A percentile compares a stretch with the other conserved stretches of the same genome.
Evolutionary conservation across 1,139 yeast genomes (phyloP).

Genomic region (Pneumocystis wakefieldiae): DNA sequence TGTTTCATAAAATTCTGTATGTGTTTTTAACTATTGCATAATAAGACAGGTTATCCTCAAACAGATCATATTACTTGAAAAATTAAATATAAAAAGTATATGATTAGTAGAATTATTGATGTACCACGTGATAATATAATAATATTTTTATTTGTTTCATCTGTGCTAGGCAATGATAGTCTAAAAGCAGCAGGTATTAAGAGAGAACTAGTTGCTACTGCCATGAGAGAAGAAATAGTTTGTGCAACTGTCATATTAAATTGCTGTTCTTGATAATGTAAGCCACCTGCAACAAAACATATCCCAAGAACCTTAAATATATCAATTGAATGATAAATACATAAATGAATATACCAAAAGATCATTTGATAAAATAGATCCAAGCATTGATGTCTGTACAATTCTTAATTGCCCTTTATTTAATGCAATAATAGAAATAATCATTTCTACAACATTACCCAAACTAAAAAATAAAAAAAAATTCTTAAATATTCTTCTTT

Average conservation of each 20-base stretch:
- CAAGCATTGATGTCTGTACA: conserved; percentile 91
- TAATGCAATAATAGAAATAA: conserved; percentile 83
- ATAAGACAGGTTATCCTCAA: neutral
- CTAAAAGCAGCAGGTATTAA: conserved; percentile 93
- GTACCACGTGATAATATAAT: conserved; percentile 75
- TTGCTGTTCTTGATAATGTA: conserved; percentile 66
- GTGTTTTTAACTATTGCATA: conserved; percentile 50
- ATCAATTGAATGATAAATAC: neutral
- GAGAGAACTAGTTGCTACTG: conserved; percentile 75
- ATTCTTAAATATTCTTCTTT: neutral
- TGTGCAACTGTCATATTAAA: conserved; percentile 96
- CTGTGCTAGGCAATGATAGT: conserved; percentile 42
- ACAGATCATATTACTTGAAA: conserved; percentile 33
- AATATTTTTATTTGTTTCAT: conserved; percentile 33
- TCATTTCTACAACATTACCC: conserved; percentile 87
- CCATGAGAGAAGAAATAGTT: conserved; percentile 88
- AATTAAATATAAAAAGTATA: conserved; percentile 61
- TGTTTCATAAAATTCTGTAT: conserved; percentile 45
- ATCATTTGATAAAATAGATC: conserved; percentile 76
- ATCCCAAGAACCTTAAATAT: conserved; percentile 49
- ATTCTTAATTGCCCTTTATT: conserved; percentile 74
- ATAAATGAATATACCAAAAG: conserved; percentile 34
- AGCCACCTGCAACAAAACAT: conserved; percentile 87
- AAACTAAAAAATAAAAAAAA: conserved; percentile 31
- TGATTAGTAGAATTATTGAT: conserved; percentile 57